These are phyloP conservation scores for Turnera subulata DNA, from an alignment of 345 rosid species.

Conservation along the genomic window DNA sequence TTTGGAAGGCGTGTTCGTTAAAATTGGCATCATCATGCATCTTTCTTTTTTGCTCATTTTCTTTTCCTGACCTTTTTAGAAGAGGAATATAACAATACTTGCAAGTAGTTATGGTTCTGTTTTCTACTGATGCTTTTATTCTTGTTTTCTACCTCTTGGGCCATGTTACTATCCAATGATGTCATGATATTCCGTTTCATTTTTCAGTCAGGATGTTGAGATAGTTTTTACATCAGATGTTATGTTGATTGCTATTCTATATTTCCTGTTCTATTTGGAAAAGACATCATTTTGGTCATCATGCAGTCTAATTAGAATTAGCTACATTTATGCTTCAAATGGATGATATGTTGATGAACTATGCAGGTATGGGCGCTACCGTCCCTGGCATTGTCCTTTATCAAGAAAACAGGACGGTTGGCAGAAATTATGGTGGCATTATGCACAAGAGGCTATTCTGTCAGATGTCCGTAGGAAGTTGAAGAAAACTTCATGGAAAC, in stretches of 20 bases:
- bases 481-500: constrained; percentile 85
- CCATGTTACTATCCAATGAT: no score
- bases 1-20: no score
- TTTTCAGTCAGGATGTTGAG: neutral
- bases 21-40: no score
- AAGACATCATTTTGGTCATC: neutral
- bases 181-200: neutral
- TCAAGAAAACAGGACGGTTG: constrained; percentile 61
- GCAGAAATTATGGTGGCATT: constrained; percentile 85
- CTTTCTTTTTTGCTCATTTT: no score
- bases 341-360: constrained; percentile 12
- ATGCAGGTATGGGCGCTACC: constrained; percentile 85
- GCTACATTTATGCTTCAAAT: no score
- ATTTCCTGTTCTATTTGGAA: neutral
- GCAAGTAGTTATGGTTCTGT: no score
- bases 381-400: constrained; percentile 58
- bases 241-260: neutral
- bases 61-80: no score
- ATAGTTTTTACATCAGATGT: neutral
- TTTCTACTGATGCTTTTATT: no score
- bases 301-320: no score
- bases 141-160: no score
- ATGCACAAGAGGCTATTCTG: constrained; percentile 73
- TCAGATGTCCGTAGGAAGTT: constrained; percentile 69
- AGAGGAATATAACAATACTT: no score